Percentiles rank a stretch among this genome's conserved stretches.
phyloP scores from a whole-genome alignment of 768 basidiomycete genomes.

The Boletus rubroflammeus region DNA sequence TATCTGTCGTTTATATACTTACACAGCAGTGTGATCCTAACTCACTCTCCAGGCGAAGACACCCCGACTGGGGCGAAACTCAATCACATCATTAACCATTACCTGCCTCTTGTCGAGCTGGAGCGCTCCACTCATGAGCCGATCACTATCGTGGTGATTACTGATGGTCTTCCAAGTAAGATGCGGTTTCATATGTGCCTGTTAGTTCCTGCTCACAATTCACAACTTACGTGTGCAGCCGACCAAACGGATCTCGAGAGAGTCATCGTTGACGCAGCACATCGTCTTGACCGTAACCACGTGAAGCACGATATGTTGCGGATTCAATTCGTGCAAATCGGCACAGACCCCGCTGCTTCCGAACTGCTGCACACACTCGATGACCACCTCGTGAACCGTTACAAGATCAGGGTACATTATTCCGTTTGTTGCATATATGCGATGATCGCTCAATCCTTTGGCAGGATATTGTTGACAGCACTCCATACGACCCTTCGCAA shows the following conservation, averaged over 20 bases:
- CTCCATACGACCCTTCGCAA: constrained; percentile 31
- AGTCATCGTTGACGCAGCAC: constrained; percentile 36
- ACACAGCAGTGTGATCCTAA: not conserved
- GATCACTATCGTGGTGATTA: constrained; percentile 36
- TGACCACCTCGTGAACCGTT: constrained; percentile 33
- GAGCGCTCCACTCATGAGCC: constrained; percentile 31
- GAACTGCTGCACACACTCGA: constrained; percentile 40
- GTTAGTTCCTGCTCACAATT: not conserved
- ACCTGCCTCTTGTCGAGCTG: constrained; percentile 33
- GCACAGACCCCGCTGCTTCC: constrained; percentile 35
- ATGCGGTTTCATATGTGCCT: not conserved
- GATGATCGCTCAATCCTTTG: not conserved
- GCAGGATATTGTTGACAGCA: constrained; percentile 48
- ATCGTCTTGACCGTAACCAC: constrained; percentile 35
- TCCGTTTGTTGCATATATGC: not conserved
- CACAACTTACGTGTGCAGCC: constrained; percentile 11
- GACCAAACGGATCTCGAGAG: constrained; percentile 26
- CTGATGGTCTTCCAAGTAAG: constrained; percentile 40
- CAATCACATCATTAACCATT: constrained; percentile 34
- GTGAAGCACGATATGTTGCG: constrained; percentile 40
- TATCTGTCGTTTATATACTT: not conserved
- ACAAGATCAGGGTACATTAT: constrained; percentile 29
- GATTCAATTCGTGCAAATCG: constrained; percentile 47
- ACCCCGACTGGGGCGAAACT: constrained; percentile 39
- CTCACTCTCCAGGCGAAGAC: constrained; percentile 25